phyloP scores from a whole-genome alignment of 169 alveolate species.

The Plasmodium relictum region DNA sequence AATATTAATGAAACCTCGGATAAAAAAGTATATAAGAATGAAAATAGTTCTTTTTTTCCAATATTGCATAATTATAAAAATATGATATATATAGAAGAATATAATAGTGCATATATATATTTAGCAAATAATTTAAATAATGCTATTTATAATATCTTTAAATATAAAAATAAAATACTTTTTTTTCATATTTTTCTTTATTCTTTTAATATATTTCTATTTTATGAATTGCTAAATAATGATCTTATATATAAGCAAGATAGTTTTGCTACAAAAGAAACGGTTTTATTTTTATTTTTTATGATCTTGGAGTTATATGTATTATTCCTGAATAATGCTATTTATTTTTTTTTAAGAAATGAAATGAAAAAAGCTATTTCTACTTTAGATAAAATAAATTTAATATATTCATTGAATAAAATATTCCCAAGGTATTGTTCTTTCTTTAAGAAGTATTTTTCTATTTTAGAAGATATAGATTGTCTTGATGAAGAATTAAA shows the following conservation, averaged over 20 bases:
- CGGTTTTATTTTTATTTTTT: slow-evolving; percentile 18
- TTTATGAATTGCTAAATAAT: slow-evolving; percentile 23
- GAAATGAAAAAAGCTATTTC: slow-evolving; percentile 16
- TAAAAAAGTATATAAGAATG: no score
- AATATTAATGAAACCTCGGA: neutral
- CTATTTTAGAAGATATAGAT: no score
- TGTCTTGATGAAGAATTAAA: neutral
- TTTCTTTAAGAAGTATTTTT: slow-evolving; percentile 18
- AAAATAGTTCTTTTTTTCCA: neutral
- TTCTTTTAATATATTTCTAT: slow-evolving; percentile 24
- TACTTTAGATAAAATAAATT: slow-evolving; percentile 39
- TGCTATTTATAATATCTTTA: slow-evolving; percentile 22
- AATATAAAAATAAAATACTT: slow-evolving; percentile 15
- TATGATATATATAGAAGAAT: slow-evolving; percentile 18
- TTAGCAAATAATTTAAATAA: slow-evolving; percentile 28
- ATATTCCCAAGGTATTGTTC: slow-evolving; percentile 43
- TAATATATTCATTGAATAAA: slow-evolving; percentile 31
- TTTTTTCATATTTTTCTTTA: slow-evolving; percentile 38
- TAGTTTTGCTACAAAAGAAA: slow-evolving; percentile 21
- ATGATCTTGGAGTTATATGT: slow-evolving; percentile 38
- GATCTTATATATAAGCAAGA: neutral
- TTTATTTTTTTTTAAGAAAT: slow-evolving; percentile 27
- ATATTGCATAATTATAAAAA: slow-evolving; percentile 12
- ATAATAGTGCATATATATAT: slow-evolving; percentile 9
- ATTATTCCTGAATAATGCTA: slow-evolving; percentile 36